Percentiles rank a stretch among this genome's conserved stretches.
phyloP scores from a whole-genome alignment of 2,329 filamentous ascomycete species.

The Verticillium albo-atrum region DNA sequence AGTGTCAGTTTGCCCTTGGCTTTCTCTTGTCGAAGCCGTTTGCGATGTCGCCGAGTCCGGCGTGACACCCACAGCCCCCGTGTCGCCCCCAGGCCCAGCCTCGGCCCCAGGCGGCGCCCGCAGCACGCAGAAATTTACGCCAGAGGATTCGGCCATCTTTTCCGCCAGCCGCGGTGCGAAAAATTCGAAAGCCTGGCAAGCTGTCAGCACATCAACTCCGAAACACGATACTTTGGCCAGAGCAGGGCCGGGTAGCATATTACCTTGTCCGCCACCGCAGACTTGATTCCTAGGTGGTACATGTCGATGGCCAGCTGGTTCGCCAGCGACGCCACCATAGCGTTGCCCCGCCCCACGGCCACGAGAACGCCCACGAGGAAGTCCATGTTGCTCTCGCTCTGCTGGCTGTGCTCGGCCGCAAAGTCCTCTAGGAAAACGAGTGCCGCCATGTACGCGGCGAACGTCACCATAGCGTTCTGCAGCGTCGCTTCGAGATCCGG shows the following conservation, averaged over 20 bases:
- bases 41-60: background rate
- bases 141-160: background rate
- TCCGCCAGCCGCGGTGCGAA: background rate
- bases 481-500: conserved; percentile 23
- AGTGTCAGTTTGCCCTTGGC: background rate
- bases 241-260: background rate
- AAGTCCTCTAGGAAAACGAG: conserved; percentile 57
- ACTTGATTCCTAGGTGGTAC: background rate
- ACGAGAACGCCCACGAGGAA: background rate
- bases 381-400: background rate
- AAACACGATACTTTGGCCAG: background rate
- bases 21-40: background rate
- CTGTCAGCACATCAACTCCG: background rate
- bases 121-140: background rate
- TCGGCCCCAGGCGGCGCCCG: background rate
- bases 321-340: background rate
- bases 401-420: background rate
- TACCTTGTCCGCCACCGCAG: background rate
- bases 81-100: background rate
- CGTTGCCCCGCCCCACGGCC: background rate
- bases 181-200: background rate
- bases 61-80: background rate
- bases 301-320: background rate
- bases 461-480: conserved; percentile 66
- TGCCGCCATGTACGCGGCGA: conserved; percentile 65